Evolutionary conservation across 2,329 filamentous ascomycete species (phyloP).

Genomic region (Microsporum canis): DNA sequence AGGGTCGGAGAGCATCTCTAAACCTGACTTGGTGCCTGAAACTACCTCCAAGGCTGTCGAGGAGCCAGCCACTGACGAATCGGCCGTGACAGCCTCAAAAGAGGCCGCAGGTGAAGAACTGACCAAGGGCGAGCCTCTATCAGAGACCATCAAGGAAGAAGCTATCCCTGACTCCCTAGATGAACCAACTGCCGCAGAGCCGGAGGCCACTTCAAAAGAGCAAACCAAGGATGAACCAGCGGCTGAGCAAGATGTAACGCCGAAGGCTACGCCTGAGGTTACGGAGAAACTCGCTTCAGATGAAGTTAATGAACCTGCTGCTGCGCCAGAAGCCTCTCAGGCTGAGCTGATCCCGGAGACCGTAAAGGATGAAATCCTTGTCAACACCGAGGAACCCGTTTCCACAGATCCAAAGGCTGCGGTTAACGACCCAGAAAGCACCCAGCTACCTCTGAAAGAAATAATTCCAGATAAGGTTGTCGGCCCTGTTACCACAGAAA

Average conservation of each 20-base stretch:
- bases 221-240: background rate
- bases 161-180: background rate
- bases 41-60: background rate
- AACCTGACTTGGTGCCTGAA: background rate
- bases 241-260: background rate
- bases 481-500: background rate
- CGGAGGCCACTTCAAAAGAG: background rate
- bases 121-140: background rate
- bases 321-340: background rate
- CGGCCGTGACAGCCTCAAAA: background rate
- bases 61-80: background rate
- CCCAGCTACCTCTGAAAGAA: background rate
- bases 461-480: background rate
- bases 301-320: background rate
- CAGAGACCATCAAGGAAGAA: background rate
- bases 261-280: background rate
- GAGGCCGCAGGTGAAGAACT: background rate
- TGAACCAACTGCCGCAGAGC: background rate
- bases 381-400: background rate
- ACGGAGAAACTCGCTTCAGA: background rate
- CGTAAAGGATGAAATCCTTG: background rate
- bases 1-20: background rate
- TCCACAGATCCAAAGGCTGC: background rate
- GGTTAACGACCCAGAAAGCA: background rate
- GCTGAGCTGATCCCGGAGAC: background rate